Evolutionary conservation across 2,329 filamentous ascomycete species (phyloP).

Genomic region (Chaetomium globosum): DNA sequence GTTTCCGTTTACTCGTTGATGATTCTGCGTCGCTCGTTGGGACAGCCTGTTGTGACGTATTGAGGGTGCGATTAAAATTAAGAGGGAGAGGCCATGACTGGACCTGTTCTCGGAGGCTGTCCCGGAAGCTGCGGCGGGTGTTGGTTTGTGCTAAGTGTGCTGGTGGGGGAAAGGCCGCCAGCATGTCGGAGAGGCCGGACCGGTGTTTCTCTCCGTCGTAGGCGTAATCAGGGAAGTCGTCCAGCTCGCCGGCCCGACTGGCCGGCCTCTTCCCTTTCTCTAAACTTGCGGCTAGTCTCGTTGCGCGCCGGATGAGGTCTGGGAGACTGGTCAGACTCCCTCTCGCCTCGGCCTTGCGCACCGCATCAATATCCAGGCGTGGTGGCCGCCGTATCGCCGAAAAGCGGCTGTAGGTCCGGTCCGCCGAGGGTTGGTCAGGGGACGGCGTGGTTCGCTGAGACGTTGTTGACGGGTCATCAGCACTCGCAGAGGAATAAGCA

Average conservation of each 20-base stretch:
- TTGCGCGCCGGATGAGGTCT: constrained; percentile 87
- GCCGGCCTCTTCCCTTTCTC: constrained; percentile 73
- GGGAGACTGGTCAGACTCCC: constrained; percentile 90
- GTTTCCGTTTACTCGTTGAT: constrained; percentile 44
- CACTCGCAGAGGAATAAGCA: constrained; percentile 54
- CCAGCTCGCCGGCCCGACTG: constrained; percentile 59
- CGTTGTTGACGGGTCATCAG: constrained; percentile 46
- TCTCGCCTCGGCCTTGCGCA: constrained; percentile 77
- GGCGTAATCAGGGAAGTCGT: constrained; percentile 51
- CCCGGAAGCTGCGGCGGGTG: constrained; percentile 46
- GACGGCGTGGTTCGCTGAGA: constrained; percentile 31
- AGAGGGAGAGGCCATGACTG: constrained; percentile 56
- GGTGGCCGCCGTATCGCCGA: constrained; percentile 68
- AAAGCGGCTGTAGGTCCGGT: constrained; percentile 49
- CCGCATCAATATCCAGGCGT: constrained; percentile 77
- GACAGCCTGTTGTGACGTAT: constrained; percentile 31
- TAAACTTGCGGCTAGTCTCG: constrained; percentile 80
- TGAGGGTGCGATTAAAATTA: constrained; percentile 36
- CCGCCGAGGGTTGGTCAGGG: constrained; percentile 35
- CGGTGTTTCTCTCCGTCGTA: constrained; percentile 47
- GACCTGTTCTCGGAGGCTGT: constrained; percentile 53
- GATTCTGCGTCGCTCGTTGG: constrained; percentile 23
- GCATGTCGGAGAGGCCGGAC: constrained; percentile 64
- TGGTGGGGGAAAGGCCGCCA: constrained; percentile 66
- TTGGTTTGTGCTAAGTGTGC: constrained; percentile 50